Evolutionary conservation across 2,329 filamentous ascomycete species (phyloP), one percentile per base, ranked within the genome.

Genomic region (Talaromyces sp.): DNA sequence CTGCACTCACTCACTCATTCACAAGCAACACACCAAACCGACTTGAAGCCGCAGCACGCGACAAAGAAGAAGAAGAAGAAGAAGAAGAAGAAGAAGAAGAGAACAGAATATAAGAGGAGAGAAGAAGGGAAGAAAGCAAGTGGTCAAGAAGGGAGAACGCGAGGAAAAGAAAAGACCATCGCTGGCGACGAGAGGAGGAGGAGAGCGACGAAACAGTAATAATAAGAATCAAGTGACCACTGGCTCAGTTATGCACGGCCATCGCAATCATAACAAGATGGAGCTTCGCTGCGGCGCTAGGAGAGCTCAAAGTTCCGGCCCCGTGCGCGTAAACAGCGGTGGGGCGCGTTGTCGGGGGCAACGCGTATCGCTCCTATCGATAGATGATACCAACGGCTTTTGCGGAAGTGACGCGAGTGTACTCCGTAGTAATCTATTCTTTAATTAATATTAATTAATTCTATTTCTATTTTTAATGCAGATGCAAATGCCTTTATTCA

Each of bases 301-400:
- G 25, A 30, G 49, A 27, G 58, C 32, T 57, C 44, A 57, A 61
- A 61, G 54, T 28, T 61, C 59, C 59, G 59, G 59, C 55, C 59
- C 59, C 55, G 55, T 61, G 59, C 59, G 33, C 55, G 60, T 61
- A 61, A 61, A 61, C 60, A 61, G 30, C 15, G 59, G 59, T 32
- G 60, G 51, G 42, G 42, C 27, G 27, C 52, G 61, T 62, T 62
- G 61, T 57, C 25, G 57, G n/a, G 53, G 61, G 57, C 61, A 59
- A 62, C 61, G n/a, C 9, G 9, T 27, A 42, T 25, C 33, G 28
- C 28, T 30, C 28, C 28, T 30, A 30, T 30, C 28, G 28, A 30
- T 27, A 27, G 27, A 6, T 27, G 54, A 22, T 36, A 13, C 33
- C 54, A 47, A 56, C 13, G 30, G n/a, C 13, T 44, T 42, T 27